These are phyloP conservation scores for Yamadazyma phyllophila DNA, from an alignment of 805 yeast species.

Conservation along the genomic window DNA sequence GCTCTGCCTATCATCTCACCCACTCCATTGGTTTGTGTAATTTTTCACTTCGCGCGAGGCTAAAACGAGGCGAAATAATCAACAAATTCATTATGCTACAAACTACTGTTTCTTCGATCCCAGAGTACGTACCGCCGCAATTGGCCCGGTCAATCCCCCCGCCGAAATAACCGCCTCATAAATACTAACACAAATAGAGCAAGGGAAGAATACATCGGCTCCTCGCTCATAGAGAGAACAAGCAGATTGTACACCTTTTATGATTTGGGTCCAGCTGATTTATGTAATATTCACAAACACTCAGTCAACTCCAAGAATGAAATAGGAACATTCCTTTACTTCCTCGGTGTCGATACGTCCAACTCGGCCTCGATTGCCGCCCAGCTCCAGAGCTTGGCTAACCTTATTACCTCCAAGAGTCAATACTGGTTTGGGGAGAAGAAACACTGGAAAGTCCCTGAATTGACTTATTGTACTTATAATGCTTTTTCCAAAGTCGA, in stretches of 20 bases:
- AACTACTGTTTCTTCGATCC: constrained; percentile 37
- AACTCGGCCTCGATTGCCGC: constrained; percentile 79
- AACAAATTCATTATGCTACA: constrained; percentile 26
- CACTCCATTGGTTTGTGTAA: neutral
- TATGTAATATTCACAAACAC: constrained; percentile 49
- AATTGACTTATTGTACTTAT: constrained; percentile 66
- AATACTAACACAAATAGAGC: constrained; percentile 23
- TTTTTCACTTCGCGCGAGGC: neutral
- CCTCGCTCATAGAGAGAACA: constrained; percentile 63
- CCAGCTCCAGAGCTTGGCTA: constrained; percentile 64
- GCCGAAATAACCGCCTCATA: too few relatives aligned
- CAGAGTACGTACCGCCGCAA: constrained; percentile 22
- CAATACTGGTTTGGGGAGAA: constrained; percentile 82
- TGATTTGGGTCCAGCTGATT: constrained; percentile 74
- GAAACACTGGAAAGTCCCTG: constrained; percentile 67
- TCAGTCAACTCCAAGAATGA: constrained; percentile 44
- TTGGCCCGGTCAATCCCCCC: too few relatives aligned
- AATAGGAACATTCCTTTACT: constrained; percentile 71
- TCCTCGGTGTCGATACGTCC: constrained; percentile 73
- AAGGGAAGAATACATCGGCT: constrained; percentile 55
- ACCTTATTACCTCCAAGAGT: constrained; percentile 52
- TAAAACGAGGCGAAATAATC: neutral
- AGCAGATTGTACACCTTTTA: constrained; percentile 54
- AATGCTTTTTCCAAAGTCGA: constrained; percentile 63
- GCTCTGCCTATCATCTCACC: neutral